Conservation (phyloP, 441 rosid genomes). For the Hura crepitans region DNA sequence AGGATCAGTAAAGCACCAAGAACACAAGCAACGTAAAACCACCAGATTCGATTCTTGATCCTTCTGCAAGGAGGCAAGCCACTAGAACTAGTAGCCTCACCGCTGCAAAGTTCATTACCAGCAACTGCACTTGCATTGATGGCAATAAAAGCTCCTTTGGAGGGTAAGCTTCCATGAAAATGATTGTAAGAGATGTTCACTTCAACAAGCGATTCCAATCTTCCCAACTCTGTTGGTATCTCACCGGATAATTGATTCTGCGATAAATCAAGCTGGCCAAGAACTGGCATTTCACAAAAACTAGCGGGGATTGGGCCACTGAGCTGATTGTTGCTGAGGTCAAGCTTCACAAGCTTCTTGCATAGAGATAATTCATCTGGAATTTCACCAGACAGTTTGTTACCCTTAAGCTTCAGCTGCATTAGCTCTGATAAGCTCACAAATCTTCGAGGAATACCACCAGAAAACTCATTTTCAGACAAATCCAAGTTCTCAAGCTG, state of each 20-base stretch:
- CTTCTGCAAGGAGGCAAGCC: constrained; percentile 55
- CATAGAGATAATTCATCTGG: constrained; percentile 63
- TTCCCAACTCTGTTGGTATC: constrained; percentile 58
- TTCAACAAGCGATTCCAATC: constrained; percentile 59
- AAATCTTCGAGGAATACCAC: constrained; percentile 41
- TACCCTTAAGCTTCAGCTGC: constrained; percentile 53
- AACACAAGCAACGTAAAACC: constrained; percentile 41
- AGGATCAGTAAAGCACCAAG: constrained; percentile 35
- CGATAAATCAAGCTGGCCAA: constrained; percentile 72
- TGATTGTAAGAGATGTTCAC: constrained; percentile 74
- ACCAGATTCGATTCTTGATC: constrained; percentile 38
- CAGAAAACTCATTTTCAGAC: constrained; percentile 54
- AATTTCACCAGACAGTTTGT: constrained; percentile 54
- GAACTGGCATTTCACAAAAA: constrained; percentile 59
- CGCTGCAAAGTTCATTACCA: constrained; percentile 66
- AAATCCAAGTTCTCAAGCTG: constrained; percentile 60
- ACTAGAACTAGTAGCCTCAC: constrained; percentile 29
- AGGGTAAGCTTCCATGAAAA: constrained; percentile 62
- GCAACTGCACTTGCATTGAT: constrained; percentile 60
- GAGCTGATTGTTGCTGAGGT: constrained; percentile 67
- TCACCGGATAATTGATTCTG: constrained; percentile 56
- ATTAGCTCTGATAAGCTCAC: constrained; percentile 47
- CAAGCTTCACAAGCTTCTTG: constrained; percentile 64
- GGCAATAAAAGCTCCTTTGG: constrained; percentile 67
- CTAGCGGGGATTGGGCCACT: constrained; percentile 54